Base-by-base conservation (phyloP, 1,284 basidiomycete species). In the Dichomitus squalens region DNA sequence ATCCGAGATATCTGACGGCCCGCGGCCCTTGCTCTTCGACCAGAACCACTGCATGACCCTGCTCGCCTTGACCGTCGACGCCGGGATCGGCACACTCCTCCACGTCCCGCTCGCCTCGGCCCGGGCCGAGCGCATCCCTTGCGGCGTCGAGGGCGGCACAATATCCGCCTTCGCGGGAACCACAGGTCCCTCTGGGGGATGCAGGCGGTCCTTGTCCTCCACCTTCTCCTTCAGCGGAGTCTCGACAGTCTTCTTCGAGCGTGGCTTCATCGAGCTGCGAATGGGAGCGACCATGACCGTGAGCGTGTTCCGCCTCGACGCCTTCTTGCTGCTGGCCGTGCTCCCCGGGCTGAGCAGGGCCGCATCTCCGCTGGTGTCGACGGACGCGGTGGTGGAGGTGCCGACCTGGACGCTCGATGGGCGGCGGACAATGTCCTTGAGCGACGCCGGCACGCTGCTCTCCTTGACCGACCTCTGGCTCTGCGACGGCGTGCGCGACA, bases 31-130 rank as follows among this genome's bases (percentile, higher is more conserved):
- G 70, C 85, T 87, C 74, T 81, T 84, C 57, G 82, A 80, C 70
- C 89, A 78, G 79, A 92, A 91, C 89, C 89, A 92, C 53, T 88
- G 83, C 89, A 92, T 92, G 23, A 91, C 89, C 65, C 83, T 88
- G 64, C 80, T 81, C 5, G 89, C 88, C 71, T 91, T 91, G 70
- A 77, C 87, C 8, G 87, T 86, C 58, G 85, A 88, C 1, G 87
- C 89, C 3, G 81, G 80, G 72, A 87, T 80, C 5, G 38, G 75
- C 72, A 54, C 51, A n/a, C 61, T 55, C 52, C 59, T 64, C 60
- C 59, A 61, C 1, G 64, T 49, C 51, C 58, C 56, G 18, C 49
- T 11, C 4, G 38, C 27, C 25, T 56, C 58, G 18, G 58, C 58
- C 38, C 52, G 49, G 5, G 41, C 54, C 8, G 55, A 18, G 14